Percentiles rank a stretch among this genome's conserved stretches.
These are phyloP conservation scores for Pseudocercospora cruenta DNA, from an alignment of 2,329 filamentous ascomycete genomes.

Conservation along the genomic window DNA sequence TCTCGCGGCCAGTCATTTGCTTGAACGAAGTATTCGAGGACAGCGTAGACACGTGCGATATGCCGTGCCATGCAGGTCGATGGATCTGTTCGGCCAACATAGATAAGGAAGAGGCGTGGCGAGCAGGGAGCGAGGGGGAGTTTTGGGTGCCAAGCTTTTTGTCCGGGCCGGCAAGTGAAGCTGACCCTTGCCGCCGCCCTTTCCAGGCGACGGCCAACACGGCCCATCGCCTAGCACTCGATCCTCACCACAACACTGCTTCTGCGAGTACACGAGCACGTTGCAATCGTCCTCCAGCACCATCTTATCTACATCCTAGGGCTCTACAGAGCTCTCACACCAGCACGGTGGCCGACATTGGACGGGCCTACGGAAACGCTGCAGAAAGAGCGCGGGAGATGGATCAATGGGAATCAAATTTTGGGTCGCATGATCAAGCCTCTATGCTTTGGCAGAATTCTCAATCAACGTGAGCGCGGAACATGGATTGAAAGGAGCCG, in stretches of 20 bases:
- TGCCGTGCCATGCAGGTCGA: conserved; percentile 6
- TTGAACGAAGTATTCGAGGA: not conserved
- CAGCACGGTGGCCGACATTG: not conserved
- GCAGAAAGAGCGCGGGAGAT: not conserved
- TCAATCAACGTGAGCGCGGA: not conserved
- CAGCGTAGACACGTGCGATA: conserved; percentile 5
- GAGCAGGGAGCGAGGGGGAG: not conserved
- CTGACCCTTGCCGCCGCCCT: not conserved
- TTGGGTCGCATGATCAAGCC: not conserved
- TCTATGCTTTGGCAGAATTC: not conserved
- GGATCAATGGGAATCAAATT: not conserved
- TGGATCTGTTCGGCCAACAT: conserved; percentile 4
- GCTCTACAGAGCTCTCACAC: not conserved
- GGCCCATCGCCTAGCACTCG: not conserved
- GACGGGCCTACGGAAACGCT: not conserved
- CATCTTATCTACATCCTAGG: not conserved
- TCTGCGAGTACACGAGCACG: not conserved
- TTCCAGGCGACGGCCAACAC: not conserved
- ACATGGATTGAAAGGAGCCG: not conserved
- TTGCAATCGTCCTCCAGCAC: not conserved
- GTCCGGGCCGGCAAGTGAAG: not conserved
- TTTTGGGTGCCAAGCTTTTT: not conserved
- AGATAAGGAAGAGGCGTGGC: conserved; percentile 13
- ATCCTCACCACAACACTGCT: not conserved
- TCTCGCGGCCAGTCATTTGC: not conserved